Conservation (phyloP, 371 early-diverging fungal genomes). For the Mucor velutinosus region DNA sequence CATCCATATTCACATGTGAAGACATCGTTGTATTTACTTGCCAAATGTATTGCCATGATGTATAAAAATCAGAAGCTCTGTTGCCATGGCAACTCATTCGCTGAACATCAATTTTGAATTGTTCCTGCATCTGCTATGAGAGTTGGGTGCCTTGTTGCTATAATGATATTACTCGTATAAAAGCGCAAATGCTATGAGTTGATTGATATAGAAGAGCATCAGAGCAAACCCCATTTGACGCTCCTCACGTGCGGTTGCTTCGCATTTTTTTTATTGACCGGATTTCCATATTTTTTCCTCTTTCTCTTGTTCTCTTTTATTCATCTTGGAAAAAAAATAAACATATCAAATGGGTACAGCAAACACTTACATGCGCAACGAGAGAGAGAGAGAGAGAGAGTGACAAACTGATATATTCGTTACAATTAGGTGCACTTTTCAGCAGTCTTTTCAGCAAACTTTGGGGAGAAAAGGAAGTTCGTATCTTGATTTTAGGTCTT, state of each 20-base stretch:
- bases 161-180: not conserved
- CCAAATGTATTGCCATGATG: not conserved
- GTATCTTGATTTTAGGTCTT: conserved; percentile 91
- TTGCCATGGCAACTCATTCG: not conserved
- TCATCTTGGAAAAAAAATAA: not conserved
- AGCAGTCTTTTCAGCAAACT: conserved; percentile 48
- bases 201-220: not conserved
- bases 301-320: not conserved
- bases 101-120: not conserved
- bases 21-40: not conserved
- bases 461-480: conserved; percentile 81
- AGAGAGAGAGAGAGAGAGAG: not conserved
- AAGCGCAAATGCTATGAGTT: not conserved
- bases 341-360: not conserved
- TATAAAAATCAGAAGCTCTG: not conserved
- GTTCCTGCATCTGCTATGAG: not conserved
- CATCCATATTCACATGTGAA: not conserved
- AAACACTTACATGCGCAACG: not conserved
- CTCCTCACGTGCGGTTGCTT: conserved; percentile 3
- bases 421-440: conserved; percentile 41
- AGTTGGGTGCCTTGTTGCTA: not conserved
- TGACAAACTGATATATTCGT: not conserved
- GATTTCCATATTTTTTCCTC: not conserved
- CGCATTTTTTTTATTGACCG: conserved; percentile 1
- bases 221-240: not conserved